Evolutionary conservation across 129 eudicot species (phyloP).

Genomic region (Apium graveolens): DNA sequence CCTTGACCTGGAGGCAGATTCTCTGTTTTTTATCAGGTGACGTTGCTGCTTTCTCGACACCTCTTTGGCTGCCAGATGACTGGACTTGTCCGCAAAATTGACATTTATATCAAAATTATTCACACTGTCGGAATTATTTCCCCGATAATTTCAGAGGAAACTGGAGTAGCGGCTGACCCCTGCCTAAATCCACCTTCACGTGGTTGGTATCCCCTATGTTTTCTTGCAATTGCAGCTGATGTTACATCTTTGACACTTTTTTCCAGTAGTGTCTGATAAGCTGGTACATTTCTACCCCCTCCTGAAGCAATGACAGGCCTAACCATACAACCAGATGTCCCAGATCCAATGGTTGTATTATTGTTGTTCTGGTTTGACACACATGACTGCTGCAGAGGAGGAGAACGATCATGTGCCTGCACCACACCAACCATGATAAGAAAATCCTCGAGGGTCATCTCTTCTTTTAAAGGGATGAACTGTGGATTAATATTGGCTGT

Average conservation of each 20-base stretch:
- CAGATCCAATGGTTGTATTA: slow-evolving; percentile 23
- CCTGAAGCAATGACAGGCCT: slow-evolving; percentile 41
- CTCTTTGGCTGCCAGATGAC: slow-evolving; percentile 75
- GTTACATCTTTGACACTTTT: slow-evolving; percentile 32
- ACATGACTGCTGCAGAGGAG: slow-evolving; percentile 23
- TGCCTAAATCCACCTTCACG: background rate
- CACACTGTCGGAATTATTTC: slow-evolving; percentile 40
- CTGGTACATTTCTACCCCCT: slow-evolving; percentile 20
- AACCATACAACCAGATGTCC: slow-evolving; percentile 24
- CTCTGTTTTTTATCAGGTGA: slow-evolving; percentile 83
- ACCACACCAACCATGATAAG: slow-evolving; percentile 79
- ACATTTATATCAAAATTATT: slow-evolving; percentile 48
- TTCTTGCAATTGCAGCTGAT: slow-evolving; percentile 26
- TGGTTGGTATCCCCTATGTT: slow-evolving; percentile 28
- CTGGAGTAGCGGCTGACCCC: slow-evolving; percentile 44
- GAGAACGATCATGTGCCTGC: slow-evolving; percentile 36
- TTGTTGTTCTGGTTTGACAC: slow-evolving; percentile 37
- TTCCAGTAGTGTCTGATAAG: slow-evolving; percentile 20
- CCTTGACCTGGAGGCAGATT: slow-evolving; percentile 90
- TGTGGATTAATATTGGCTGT: slow-evolving; percentile 14
- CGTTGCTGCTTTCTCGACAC: slow-evolving; percentile 76
- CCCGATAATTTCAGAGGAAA: slow-evolving; percentile 57
- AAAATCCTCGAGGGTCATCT: slow-evolving; percentile 83
- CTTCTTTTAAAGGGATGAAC: slow-evolving; percentile 43
- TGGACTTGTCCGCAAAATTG: slow-evolving; percentile 44